Base-by-base conservation (phyloP, 2,329 filamentous ascomycete genomes). In the Xylogone sp. region DNA sequence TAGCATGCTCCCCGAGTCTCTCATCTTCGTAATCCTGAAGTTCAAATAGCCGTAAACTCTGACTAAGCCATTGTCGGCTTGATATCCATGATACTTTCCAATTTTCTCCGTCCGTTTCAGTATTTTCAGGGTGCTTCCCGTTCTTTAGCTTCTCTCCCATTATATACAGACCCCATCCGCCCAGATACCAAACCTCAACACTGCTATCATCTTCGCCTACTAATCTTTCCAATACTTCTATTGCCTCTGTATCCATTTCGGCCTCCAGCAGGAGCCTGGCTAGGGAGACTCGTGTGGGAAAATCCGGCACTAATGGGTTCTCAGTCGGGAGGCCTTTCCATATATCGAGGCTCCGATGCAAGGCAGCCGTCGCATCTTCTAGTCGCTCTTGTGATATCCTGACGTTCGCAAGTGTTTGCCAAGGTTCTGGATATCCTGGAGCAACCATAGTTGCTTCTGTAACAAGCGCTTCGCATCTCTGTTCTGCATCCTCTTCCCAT, bases 151-250 rank as follows among this genome's bases (percentile, higher is more conserved):
- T 88, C 67, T 88, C 81, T 10, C 87, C 88, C 56, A 88, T 75
- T 53, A 96, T 79, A 66, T 90, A 90, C 59, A 95, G 78, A 61
- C 90, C 92, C 89, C 93, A 97, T 3, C 94, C 95, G 43, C 94
- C 94, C 4, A 99, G 78, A 71, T 99, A 99, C 91, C 92, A 97
- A 18, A 90, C 88, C 71, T 99, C 94, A 19, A 99, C 88, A 68
- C 93, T 96, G 65, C 88, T 81, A 66, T 99, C 95, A 59, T 99
- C 93, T 67, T 99, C 94, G 31, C 81, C 76, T 39, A 96, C 83
- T 49, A 99, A 75, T 49, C 90, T 78, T 66, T 96, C 90, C 49
- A 97, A 75, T 2, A 97, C 91, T 51, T 88, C 82, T 52, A 96
- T 81, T 1, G 94, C 93, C 56, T 93, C 87, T 47, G 87, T 80